Evolutionary conservation across 2,329 filamentous ascomycete species (phyloP).

Genomic region (Thermochaetoides dissita): DNA sequence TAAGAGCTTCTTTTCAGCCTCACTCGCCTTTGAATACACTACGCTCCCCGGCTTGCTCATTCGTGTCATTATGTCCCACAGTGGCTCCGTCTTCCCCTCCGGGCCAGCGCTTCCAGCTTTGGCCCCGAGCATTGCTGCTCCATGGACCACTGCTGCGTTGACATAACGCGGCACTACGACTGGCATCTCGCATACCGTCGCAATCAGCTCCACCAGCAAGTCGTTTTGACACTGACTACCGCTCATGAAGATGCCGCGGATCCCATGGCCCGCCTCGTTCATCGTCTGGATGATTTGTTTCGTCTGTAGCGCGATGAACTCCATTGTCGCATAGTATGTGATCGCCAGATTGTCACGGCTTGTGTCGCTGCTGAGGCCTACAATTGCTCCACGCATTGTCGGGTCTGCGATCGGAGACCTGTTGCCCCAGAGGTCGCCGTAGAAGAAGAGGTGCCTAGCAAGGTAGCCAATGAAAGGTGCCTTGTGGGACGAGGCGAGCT

Average conservation of each 20-base stretch:
- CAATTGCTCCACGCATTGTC: conserved; percentile 79
- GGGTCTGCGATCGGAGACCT: conserved; percentile 85
- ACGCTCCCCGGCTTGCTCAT: conserved; percentile 89
- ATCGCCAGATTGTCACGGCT: conserved; percentile 75
- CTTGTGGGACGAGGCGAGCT: conserved; percentile 52
- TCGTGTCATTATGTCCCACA: conserved; percentile 96
- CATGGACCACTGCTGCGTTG: conserved; percentile 88
- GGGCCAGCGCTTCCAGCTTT: conserved; percentile 81
- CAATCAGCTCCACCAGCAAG: conserved; percentile 80
- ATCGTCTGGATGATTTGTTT: conserved; percentile 89
- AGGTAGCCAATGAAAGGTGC: conserved; percentile 75
- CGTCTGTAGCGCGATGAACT: conserved; percentile 96
- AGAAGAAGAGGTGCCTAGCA: conserved; percentile 93
- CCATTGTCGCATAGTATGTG: conserved; percentile 91
- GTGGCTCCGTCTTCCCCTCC: conserved; percentile 64
- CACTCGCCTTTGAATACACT: conserved; percentile 59
- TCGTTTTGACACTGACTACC: conserved; percentile 95
- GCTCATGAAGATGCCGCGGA: conserved; percentile 95
- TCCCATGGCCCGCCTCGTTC: conserved; percentile 78
- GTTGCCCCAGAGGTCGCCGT: conserved; percentile 95
- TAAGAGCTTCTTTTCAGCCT: conserved; percentile 63
- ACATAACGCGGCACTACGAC: conserved; percentile 90
- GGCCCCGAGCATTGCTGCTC: conserved; percentile 94
- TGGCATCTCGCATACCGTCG: conserved; percentile 80
- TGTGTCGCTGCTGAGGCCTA: conserved; percentile 78